These are phyloP conservation scores for Leptographium wingfieldii DNA, from an alignment of 2,329 filamentous ascomycete species.

Conservation along the genomic window DNA sequence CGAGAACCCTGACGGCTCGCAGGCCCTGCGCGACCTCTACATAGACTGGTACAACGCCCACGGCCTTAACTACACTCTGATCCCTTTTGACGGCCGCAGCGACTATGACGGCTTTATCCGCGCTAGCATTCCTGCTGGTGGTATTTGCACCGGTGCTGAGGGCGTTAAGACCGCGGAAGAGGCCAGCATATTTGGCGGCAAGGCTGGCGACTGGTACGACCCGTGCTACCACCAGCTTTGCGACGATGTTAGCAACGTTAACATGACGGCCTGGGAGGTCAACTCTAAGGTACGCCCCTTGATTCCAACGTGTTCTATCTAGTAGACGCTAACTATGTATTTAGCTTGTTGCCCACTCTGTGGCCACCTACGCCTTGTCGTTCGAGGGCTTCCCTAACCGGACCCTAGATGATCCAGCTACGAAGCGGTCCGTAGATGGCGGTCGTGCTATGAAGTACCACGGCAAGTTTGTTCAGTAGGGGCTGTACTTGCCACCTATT, in stretches of 20 bases:
- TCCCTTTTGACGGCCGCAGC: slow-evolving; percentile 64
- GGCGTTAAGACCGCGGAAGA: slow-evolving; percentile 60
- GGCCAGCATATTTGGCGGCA: slow-evolving; percentile 53
- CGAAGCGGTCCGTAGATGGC: neutral
- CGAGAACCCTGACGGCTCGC: slow-evolving; percentile 56
- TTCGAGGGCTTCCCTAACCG: slow-evolving; percentile 54
- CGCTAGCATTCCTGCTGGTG: slow-evolving; percentile 59
- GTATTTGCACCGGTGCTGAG: slow-evolving; percentile 68
- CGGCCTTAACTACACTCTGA: slow-evolving; percentile 54
- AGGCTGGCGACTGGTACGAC: slow-evolving; percentile 47
- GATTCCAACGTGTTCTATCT: neutral
- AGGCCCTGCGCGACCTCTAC: slow-evolving; percentile 56
- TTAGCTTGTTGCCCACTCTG: slow-evolving; percentile 53
- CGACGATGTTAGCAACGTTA: slow-evolving; percentile 45
- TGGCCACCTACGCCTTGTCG: slow-evolving; percentile 54
- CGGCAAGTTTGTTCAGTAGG: neutral
- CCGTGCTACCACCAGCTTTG: slow-evolving; percentile 50
- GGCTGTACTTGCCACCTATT: neutral
- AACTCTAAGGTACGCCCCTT: slow-evolving; percentile 34
- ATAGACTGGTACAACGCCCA: slow-evolving; percentile 51
- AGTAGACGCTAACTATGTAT: neutral
- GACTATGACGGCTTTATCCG: slow-evolving; percentile 71
- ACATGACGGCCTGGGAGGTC: slow-evolving; percentile 45
- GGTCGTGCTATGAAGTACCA: neutral
- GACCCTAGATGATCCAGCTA: slow-evolving; percentile 11